These are phyloP conservation scores for Cyclotella baltica DNA, from an alignment of 108 stramenopile species.

Conservation along the genomic window DNA sequence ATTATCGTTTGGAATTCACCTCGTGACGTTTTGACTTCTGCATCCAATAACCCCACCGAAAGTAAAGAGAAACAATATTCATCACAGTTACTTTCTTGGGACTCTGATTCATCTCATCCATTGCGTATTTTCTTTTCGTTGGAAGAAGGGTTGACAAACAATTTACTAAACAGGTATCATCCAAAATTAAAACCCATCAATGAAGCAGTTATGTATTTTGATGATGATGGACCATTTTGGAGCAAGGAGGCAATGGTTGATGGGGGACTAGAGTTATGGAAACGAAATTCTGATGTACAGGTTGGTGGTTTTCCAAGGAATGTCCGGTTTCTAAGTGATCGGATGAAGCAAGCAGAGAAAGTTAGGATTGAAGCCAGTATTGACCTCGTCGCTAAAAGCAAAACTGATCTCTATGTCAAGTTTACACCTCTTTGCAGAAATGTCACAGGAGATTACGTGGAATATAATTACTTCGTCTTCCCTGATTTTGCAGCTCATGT, in stretches of 20 bases:
- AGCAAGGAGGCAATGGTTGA: conserved; percentile 60
- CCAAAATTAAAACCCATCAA: conserved; percentile 72
- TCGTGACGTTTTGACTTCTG: conserved; percentile 53
- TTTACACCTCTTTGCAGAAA: conserved; percentile 78
- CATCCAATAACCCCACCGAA: conserved; percentile 13
- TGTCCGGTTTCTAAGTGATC: conserved; percentile 53
- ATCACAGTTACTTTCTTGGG: conserved; percentile 56
- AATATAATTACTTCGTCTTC: conserved; percentile 83
- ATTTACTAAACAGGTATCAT: conserved; percentile 90
- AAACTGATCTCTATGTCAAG: conserved; percentile 45
- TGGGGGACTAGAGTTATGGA: conserved; percentile 89
- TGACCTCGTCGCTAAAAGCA: conserved; percentile 40
- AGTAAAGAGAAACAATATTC: conserved; percentile 48
- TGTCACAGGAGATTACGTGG: conserved; percentile 64
- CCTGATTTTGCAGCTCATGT: conserved; percentile 72
- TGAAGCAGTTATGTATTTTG: conserved; percentile 89
- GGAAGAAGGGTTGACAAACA: conserved; percentile 75
- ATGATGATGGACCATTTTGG: conserved; percentile 93
- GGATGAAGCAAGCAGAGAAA: conserved; percentile 55
- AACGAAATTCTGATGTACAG: conserved; percentile 84
- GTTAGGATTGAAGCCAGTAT: conserved; percentile 44
- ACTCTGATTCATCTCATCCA: conserved; percentile 51
- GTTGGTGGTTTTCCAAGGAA: conserved; percentile 86
- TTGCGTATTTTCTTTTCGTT: conserved; percentile 86
- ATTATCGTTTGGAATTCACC: conserved; percentile 89